phyloP scores from a whole-genome alignment of 352 stramenopile species.

The Pythium utonaiense region DNA sequence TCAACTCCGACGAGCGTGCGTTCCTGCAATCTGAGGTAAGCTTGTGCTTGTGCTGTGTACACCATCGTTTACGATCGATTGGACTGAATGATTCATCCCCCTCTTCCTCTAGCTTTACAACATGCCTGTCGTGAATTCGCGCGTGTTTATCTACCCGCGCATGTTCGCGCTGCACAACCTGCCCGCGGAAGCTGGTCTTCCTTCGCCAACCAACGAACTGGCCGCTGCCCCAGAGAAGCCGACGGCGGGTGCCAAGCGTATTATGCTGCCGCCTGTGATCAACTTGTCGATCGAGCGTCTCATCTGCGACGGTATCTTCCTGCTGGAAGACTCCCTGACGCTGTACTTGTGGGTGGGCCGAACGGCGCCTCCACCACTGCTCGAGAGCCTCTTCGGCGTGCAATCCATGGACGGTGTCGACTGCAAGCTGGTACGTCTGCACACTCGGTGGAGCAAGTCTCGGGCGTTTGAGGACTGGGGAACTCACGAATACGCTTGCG shows the following conservation, averaged over 20 bases:
- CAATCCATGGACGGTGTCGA: slow-evolving; percentile 94
- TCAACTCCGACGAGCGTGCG: slow-evolving; percentile 94
- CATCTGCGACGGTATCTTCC: slow-evolving; percentile 92
- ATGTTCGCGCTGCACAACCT: slow-evolving; percentile 96
- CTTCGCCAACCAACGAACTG: slow-evolving; percentile 43
- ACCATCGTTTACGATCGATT: no score
- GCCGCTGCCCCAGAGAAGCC: slow-evolving; percentile 35
- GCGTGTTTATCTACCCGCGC: slow-evolving; percentile 95
- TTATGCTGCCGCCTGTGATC: slow-evolving; percentile 88
- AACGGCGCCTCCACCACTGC: slow-evolving; percentile 75
- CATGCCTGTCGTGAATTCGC: slow-evolving; percentile 91
- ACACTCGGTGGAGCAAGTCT: not conserved
- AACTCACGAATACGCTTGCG: slow-evolving; percentile 6
- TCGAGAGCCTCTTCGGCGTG: slow-evolving; percentile 94
- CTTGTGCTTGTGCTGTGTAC: not conserved
- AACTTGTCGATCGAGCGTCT: slow-evolving; percentile 95
- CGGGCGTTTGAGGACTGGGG: not conserved
- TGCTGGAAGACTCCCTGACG: slow-evolving; percentile 95
- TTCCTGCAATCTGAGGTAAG: slow-evolving; percentile 88
- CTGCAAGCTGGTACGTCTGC: slow-evolving; percentile 57
- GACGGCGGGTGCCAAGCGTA: slow-evolving; percentile 56
- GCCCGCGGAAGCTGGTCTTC: slow-evolving; percentile 80
- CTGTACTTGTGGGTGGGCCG: slow-evolving; percentile 97
- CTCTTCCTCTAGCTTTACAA: slow-evolving; percentile 74
- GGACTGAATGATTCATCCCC: not conserved